Conservation (phyloP, 208 protist species). For the Acanthamoeba quina region DNA sequence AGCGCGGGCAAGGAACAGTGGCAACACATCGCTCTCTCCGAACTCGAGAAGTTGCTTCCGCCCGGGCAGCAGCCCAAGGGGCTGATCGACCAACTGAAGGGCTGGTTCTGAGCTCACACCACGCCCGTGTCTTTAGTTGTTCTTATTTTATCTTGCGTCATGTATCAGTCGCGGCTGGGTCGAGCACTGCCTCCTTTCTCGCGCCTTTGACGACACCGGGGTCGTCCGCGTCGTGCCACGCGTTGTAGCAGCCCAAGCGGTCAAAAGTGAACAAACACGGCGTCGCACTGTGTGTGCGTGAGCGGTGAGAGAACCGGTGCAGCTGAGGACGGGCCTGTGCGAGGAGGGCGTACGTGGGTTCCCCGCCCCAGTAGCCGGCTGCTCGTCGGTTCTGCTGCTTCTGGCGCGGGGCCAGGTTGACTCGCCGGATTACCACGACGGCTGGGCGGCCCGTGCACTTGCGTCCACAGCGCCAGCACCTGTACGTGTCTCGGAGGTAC, state of each 20-base stretch:
- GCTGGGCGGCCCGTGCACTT: background rate
- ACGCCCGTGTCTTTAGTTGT: too few relatives aligned
- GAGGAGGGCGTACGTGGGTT: constrained; percentile 14
- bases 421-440: background rate
- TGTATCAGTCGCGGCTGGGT: too few relatives aligned
- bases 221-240: background rate
- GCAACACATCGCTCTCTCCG: background rate
- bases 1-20: background rate
- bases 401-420: background rate
- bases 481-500: background rate
- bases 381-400: background rate
- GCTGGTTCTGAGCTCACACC: too few relatives aligned
- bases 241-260: background rate
- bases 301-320: too few relatives aligned
- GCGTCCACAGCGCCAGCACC: background rate
- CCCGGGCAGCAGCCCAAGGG: too few relatives aligned
- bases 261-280: constrained; percentile 34
- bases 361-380: constrained; percentile 22
- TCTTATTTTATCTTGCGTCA: too few relatives aligned
- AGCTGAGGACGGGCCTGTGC: background rate
- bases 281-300: background rate
- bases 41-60: background rate
- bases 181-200: too few relatives aligned
- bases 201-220: background rate
- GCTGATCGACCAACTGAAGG: background rate